A percentile compares a stretch with the other conserved stretches of the same genome.
These are phyloP conservation scores for Thamnidium elegans DNA, from an alignment of 192 early-diverging fungal species.

Conservation along the genomic window DNA sequence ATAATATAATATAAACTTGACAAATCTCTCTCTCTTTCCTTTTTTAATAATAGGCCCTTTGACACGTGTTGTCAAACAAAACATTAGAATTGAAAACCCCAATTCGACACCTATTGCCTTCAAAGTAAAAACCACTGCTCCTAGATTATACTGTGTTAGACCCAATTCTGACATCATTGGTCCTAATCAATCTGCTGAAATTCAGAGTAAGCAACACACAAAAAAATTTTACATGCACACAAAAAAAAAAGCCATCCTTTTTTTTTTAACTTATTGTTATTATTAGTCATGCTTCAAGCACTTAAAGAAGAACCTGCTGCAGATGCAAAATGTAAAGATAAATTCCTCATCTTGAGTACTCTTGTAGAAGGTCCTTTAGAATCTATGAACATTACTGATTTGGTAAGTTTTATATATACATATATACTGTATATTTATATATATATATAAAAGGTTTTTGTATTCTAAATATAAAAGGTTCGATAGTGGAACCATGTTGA, in stretches of 20 bases:
- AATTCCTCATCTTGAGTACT: slow-evolving; percentile 92
- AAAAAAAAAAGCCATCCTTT: neutral
- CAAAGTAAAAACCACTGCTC: slow-evolving; percentile 99
- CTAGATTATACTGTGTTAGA: slow-evolving; percentile 94
- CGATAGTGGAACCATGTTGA: slow-evolving; percentile 12
- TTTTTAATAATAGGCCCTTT: slow-evolving; percentile 57
- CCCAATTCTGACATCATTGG: slow-evolving; percentile 86
- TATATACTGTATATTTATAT: too few species aligned
- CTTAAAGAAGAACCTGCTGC: slow-evolving; percentile 78
- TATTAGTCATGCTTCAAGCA: slow-evolving; percentile 79
- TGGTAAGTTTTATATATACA: slow-evolving; percentile 56
- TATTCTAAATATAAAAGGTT: neutral
- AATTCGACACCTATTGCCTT: slow-evolving; percentile 76
- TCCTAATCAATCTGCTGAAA: slow-evolving; percentile 60
- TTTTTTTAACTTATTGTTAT: neutral
- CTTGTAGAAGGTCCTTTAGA: slow-evolving; percentile 69
- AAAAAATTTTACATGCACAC: neutral
- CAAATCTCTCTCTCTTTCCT: neutral
- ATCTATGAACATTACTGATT: slow-evolving; percentile 58
- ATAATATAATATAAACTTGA: slow-evolving; percentile 8
- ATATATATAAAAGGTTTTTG: neutral
- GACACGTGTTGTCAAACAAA: slow-evolving; percentile 54
- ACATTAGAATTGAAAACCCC: slow-evolving; percentile 60
- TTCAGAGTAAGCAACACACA: slow-evolving; percentile 67
- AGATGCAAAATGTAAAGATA: slow-evolving; percentile 90